Percentiles rank a stretch among this genome's conserved stretches.
These are phyloP conservation scores for Bondarzewia mesenterica DNA, from an alignment of 1,284 basidiomycete species.

Conservation along the genomic window DNA sequence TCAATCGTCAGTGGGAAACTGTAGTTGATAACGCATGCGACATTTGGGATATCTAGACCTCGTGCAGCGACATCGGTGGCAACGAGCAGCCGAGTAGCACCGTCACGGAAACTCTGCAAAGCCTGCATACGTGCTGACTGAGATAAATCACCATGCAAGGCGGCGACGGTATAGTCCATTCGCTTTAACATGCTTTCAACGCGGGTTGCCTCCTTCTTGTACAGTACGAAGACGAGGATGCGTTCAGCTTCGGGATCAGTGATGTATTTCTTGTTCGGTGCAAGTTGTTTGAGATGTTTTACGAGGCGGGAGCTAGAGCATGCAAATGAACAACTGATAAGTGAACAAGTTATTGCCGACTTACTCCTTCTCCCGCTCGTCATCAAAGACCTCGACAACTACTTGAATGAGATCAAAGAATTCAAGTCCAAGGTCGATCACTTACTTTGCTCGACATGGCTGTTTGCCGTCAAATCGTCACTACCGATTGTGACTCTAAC, in stretches of 20 bases:
- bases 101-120: constrained; percentile 86
- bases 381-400: constrained; percentile 85
- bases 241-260: constrained; percentile 48
- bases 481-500: constrained; percentile 92
- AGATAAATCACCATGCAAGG: constrained; percentile 89
- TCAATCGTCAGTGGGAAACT: constrained; percentile 96
- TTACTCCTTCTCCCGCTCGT: constrained; percentile 82
- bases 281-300: constrained; percentile 49
- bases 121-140: constrained; percentile 84
- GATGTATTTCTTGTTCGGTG: constrained; percentile 53
- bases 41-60: constrained; percentile 95
- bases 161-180: constrained; percentile 81
- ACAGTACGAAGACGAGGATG: constrained; percentile 91
- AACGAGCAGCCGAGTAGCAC: constrained; percentile 79
- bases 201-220: constrained; percentile 95
- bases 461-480: constrained; percentile 93
- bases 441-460: constrained; percentile 69
- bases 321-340: neutral
- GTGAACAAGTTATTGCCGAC: constrained; percentile 16
- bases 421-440: neutral
- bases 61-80: constrained; percentile 98
- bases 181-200: constrained; percentile 77
- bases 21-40: constrained; percentile 89
- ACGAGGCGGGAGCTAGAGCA: constrained; percentile 57
- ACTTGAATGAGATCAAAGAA: neutral